Base-by-base conservation (phyloP, 306 rosid genomes). In the Abrus precatorius region DNA sequence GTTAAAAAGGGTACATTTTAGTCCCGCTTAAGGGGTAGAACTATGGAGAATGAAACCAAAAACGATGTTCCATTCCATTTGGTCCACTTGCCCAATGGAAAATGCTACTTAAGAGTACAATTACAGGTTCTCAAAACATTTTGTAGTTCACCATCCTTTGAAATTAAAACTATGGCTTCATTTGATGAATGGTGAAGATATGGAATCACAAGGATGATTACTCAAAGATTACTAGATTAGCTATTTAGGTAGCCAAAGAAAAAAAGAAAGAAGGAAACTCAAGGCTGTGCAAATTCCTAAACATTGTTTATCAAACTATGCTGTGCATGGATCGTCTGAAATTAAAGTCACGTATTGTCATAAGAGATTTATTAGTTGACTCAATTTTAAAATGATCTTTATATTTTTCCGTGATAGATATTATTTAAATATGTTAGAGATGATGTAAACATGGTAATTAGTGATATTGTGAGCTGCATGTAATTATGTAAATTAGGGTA, bases 281-380 rank as follows among this genome's bases (percentile, higher is more conserved):
- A 28, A 55, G 38, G 11, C 53, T 65, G 29, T 9, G 34, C 27
- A 60, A 38, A 2, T 59, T 59, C 44, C 11, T 27, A 47, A 36
- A 60, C 34, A 48, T 34, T 33, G 29, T 34, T 36, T 69, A 56
- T n/a, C 50, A 79, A 33, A 69, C 30, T 45, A 57, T 69, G 9
- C 57, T 57, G 2, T 34, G 32, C 48, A 12, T 70, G 13, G 34
- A 69, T 47, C 59, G 47, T 60, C 65, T 71, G 60, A 61, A 49
- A 38, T 6, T 11, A 3, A 33, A 80, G 44, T 41, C 12, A 4
- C 53, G 14, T 44, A 63, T 49, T 72, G 79, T 9, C 20, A 30
- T 53, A 41, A 52, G 63, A 73, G 67, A 52, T 40, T 63, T 13
- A 13, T 63, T 80, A 63, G 48, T 50, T 53, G 29, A 41, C 74